These are phyloP conservation scores for Apiotrichum gracile DNA, from an alignment of 1,284 basidiomycete genomes.

Conservation along the genomic window DNA sequence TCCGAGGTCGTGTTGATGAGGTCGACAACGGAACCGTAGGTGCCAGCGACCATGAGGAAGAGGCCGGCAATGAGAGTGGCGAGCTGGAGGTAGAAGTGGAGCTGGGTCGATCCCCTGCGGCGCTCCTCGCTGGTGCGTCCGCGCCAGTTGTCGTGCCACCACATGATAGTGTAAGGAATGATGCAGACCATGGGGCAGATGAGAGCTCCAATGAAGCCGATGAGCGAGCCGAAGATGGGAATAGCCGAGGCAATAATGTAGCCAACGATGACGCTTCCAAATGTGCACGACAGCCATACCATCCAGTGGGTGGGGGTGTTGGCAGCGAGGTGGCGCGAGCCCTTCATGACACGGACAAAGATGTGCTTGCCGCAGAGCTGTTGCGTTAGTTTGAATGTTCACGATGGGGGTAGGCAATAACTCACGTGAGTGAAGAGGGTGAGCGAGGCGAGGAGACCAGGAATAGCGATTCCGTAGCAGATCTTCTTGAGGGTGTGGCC, in stretches of 20 bases:
- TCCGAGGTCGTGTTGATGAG: conserved; percentile 16
- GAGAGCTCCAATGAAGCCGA: conserved; percentile 30
- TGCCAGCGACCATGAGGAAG: conserved; percentile 32
- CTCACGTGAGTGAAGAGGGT: conserved; percentile 34
- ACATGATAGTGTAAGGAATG: conserved; percentile 27
- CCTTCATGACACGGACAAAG: conserved; percentile 58
- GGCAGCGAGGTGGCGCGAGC: conserved; percentile 55
- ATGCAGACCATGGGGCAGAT: conserved; percentile 22
- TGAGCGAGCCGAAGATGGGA: conserved; percentile 26
- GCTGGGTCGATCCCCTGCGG: neutral
- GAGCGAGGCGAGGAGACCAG: conserved; percentile 34
- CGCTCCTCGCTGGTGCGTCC: conserved; percentile 5
- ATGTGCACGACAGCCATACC: conserved; percentile 53
- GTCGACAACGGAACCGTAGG: conserved; percentile 26
- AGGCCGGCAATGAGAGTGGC: conserved; percentile 20
- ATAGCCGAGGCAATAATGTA: conserved; percentile 21
- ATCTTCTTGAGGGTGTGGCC: conserved; percentile 41
- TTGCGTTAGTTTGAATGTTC: neutral
- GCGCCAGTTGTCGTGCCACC: conserved; percentile 30
- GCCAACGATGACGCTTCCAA: conserved; percentile 10
- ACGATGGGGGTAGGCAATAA: neutral
- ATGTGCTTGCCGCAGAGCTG: conserved; percentile 54
- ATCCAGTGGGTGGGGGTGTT: conserved; percentile 58
- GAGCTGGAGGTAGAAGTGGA: conserved; percentile 12
- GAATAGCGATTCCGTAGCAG: conserved; percentile 41